A percentile compares a stretch with the other conserved stretches of the same genome.
These are phyloP conservation scores for Aphanomyces stellatus DNA, from an alignment of 352 stramenopile species.

Conservation along the genomic window DNA sequence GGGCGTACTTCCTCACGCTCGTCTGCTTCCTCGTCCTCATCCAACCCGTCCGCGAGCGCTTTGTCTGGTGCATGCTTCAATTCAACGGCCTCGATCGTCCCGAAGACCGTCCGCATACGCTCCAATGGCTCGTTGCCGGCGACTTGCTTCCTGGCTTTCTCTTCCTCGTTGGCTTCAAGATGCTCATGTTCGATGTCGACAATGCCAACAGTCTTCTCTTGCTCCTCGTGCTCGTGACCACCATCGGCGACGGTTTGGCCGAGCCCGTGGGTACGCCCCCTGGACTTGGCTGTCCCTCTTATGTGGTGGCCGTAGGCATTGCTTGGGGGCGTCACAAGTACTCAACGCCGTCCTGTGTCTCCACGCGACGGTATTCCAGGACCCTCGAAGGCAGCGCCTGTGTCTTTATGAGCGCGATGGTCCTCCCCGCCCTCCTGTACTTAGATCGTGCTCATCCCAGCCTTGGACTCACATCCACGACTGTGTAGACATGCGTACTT, in stretches of 20 bases:
- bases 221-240: constrained; percentile 48
- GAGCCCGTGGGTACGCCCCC: constrained; percentile 49
- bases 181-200: not conserved
- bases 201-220: not conserved
- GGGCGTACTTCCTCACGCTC: constrained; percentile 74
- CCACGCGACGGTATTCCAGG: constrained; percentile 65
- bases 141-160: constrained; percentile 20
- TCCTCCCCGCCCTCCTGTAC: constrained; percentile 63
- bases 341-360: constrained; percentile 62
- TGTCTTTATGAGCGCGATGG: constrained; percentile 59
- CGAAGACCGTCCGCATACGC: constrained; percentile 71
- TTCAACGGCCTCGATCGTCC: constrained; percentile 81
- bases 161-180: constrained; percentile 17
- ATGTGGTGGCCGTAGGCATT: constrained; percentile 27
- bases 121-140: constrained; percentile 67
- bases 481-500: not conserved
- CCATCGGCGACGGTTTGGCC: constrained; percentile 55
- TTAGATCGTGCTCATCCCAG: constrained; percentile 11
- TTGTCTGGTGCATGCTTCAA: constrained; percentile 81
- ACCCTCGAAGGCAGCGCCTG: constrained; percentile 63
- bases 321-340: constrained; percentile 75
- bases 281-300: not conserved
- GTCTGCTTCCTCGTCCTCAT: constrained; percentile 71
- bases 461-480: not conserved
- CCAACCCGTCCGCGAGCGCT: constrained; percentile 72